A percentile compares a stretch with the other conserved stretches of the same genome.
Conservation (phyloP, 345 rosid genomes). For the Eucalyptus victrix region DNA sequence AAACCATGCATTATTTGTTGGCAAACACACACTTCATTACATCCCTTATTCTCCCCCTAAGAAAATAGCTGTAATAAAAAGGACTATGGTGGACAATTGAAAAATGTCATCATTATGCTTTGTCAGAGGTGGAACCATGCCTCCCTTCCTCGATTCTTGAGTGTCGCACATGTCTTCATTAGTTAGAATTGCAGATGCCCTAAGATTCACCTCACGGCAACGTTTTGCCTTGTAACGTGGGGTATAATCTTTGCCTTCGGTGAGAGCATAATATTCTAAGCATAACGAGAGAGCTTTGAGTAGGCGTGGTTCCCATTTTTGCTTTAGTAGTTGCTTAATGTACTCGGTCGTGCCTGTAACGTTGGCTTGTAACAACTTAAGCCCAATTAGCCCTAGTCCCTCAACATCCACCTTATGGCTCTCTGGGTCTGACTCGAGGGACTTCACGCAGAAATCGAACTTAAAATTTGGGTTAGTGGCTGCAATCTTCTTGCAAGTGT, state of each 20-base stretch:
- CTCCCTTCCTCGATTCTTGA: not conserved
- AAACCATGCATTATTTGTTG: not conserved
- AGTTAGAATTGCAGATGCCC: not conserved
- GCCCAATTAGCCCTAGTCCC: no score
- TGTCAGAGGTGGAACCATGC: not conserved
- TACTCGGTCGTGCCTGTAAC: not conserved
- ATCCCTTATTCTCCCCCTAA: not conserved
- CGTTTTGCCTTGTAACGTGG: not conserved
- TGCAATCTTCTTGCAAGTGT: no score
- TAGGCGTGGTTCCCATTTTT: no score
- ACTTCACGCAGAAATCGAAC: no score
- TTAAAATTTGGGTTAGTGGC: no score
- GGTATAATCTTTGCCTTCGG: rapidly evolving
- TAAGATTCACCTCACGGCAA: not conserved
- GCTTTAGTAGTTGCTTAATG: no score
- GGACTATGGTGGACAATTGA: not conserved
- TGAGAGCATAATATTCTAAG: rapidly evolving
- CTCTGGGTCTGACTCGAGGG: no score
- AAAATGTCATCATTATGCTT: not conserved
- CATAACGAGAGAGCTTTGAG: no score
- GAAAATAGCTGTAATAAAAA: not conserved
- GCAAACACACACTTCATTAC: not conserved
- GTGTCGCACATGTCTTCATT: no score
- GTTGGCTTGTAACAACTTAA: no score
- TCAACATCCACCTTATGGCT: no score